Evolutionary conservation across 2,329 filamentous ascomycete species (phyloP).

Genomic region (Byssoonygena ceratinophila): DNA sequence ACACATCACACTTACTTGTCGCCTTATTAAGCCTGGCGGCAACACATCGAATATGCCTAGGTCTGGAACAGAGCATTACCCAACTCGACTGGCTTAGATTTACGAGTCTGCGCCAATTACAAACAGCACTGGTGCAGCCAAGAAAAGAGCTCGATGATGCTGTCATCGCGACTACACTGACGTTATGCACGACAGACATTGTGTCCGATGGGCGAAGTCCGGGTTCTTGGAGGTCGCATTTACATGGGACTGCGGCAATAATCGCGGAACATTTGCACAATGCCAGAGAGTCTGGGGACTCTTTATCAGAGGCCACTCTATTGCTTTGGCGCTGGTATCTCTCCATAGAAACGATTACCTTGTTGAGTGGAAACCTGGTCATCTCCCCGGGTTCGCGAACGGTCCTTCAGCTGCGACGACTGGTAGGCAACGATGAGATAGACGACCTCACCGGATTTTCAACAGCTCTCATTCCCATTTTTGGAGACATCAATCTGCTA

Average conservation of each 20-base stretch:
- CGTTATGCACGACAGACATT: slow-evolving; percentile 16
- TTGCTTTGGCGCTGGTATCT: slow-evolving; percentile 19
- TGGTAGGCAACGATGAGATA: slow-evolving; percentile 15
- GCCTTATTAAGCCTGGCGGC: slow-evolving; percentile 19
- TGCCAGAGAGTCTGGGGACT: neutral
- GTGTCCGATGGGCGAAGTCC: slow-evolving; percentile 16
- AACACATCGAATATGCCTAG: slow-evolving; percentile 18
- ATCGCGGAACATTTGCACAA: slow-evolving; percentile 16
- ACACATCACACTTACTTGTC: slow-evolving; percentile 17
- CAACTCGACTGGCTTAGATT: slow-evolving; percentile 13
- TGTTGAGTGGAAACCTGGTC: slow-evolving; percentile 15
- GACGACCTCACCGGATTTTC: slow-evolving; percentile 18
- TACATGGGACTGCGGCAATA: slow-evolving; percentile 17
- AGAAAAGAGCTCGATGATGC: slow-evolving; percentile 12
- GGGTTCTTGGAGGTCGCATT: slow-evolving; percentile 16
- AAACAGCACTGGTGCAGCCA: slow-evolving; percentile 12
- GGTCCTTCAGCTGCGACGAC: slow-evolving; percentile 8
- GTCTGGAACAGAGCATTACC: slow-evolving; percentile 33
- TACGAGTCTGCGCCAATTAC: slow-evolving; percentile 14
- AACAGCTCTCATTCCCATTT: slow-evolving; percentile 15
- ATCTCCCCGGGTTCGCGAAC: slow-evolving; percentile 13
- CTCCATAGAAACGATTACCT: slow-evolving; percentile 16
- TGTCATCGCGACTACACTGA: slow-evolving; percentile 15
- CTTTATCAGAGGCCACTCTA: slow-evolving; percentile 11
- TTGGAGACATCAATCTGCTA: slow-evolving; percentile 15